Percentiles rank a stretch among this genome's conserved stretches.
phyloP scores from a whole-genome alignment of 1,139 yeast genomes.

The Lodderomyces orthopsilosis region DNA sequence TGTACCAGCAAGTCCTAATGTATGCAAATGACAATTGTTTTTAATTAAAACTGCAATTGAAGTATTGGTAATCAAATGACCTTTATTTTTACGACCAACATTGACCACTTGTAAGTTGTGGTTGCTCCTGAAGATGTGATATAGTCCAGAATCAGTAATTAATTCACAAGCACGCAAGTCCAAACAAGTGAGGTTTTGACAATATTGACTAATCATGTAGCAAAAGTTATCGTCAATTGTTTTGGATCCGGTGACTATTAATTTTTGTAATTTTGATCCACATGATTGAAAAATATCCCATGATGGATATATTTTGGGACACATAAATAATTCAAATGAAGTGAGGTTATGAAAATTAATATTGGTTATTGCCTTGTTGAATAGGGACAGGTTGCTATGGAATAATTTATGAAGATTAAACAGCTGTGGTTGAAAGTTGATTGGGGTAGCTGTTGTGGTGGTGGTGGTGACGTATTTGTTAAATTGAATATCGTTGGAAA shows the following conservation, averaged over 20 bases:
- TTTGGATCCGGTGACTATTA: constrained; percentile 76
- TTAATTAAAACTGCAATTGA: constrained; percentile 58
- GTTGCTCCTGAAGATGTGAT: constrained; percentile 62
- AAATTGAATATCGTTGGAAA: constrained; percentile 38
- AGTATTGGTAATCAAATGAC: constrained; percentile 68
- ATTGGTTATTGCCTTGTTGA: constrained; percentile 20
- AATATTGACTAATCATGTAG: constrained; percentile 45
- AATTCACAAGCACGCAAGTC: constrained; percentile 86
- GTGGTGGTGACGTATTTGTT: constrained; percentile 33
- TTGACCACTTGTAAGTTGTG: constrained; percentile 55
- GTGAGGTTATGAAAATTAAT: constrained; percentile 49
- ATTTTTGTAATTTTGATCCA: constrained; percentile 44
- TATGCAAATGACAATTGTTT: constrained; percentile 52
- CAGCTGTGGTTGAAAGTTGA: constrained; percentile 25
- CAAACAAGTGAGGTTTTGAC: constrained; percentile 61
- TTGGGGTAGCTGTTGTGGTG: not conserved
- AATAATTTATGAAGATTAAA: constrained; percentile 39
- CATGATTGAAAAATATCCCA: constrained; percentile 35
- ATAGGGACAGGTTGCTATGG: constrained; percentile 27
- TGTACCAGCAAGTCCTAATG: constrained; percentile 91
- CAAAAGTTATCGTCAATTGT: constrained; percentile 61
- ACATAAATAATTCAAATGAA: constrained; percentile 80
- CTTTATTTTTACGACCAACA: constrained; percentile 74
- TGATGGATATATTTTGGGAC: constrained; percentile 68
- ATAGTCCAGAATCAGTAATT: constrained; percentile 73